These are phyloP conservation scores for Hevea brasiliensis DNA, from an alignment of 345 rosid species.

Conservation along the genomic window DNA sequence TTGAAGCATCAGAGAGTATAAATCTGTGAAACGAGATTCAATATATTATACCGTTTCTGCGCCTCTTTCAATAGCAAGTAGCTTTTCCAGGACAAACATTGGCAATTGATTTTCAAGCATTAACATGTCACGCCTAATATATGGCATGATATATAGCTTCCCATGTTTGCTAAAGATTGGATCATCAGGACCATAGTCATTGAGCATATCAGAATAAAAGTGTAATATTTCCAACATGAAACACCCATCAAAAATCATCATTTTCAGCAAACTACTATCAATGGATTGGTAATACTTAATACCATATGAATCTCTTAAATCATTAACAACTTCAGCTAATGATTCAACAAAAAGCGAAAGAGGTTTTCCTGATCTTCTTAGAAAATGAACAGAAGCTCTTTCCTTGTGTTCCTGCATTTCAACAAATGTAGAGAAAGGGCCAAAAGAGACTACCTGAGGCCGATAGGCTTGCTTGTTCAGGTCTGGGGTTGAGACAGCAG, in stretches of 20 bases:
- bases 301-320: slow-evolving; percentile 32
- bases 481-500: slow-evolving; percentile 25
- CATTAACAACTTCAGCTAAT: slow-evolving; percentile 21
- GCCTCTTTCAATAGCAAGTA: slow-evolving; percentile 13
- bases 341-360: slow-evolving; percentile 13
- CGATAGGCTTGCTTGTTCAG: slow-evolving; percentile 34
- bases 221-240: slow-evolving; percentile 52
- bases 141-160: slow-evolving; percentile 29
- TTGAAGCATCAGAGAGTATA: too few relatives aligned
- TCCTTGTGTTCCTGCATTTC: slow-evolving; percentile 45
- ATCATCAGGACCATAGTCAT: slow-evolving; percentile 33
- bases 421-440: slow-evolving; percentile 43
- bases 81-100: slow-evolving; percentile 30
- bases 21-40: too few relatives aligned
- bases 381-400: slow-evolving; percentile 36
- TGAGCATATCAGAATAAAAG: background rate
- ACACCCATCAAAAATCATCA: slow-evolving; percentile 56
- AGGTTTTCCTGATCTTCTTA: slow-evolving; percentile 28
- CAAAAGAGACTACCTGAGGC: slow-evolving; percentile 43
- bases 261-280: slow-evolving; percentile 32
- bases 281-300: too few relatives aligned
- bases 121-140: slow-evolving; percentile 47
- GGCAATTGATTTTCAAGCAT: slow-evolving; percentile 60
- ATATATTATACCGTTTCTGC: background rate
- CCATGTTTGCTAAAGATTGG: slow-evolving; percentile 52